Base-by-base conservation (phyloP, 2,329 filamentous ascomycete species). In the Sporothrix humicola region DNA sequence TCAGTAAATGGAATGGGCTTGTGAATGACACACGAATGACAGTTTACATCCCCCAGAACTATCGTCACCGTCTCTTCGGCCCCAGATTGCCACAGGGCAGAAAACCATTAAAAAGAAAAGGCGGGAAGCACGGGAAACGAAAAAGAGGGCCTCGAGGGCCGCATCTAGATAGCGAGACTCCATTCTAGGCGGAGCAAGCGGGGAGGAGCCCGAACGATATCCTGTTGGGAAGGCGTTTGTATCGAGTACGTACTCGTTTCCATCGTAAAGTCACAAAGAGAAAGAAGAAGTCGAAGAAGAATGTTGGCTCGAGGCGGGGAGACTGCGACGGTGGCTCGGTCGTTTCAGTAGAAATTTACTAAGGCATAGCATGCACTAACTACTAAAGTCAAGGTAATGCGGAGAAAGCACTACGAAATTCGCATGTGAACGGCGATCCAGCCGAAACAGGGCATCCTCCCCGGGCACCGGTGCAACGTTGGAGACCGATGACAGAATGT, bases 351-450 rank as follows among this genome's bases (percentile, higher is more conserved):
- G 12, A 54, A 8, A 8, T 37, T 37, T 20, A 54, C 4, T 23
- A n/a, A 5, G 1, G 6, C 17, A 20, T 2, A 20, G 37, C 6
- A 17, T 37, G 31, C 26, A 3, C 13, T 15, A 2, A 13, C 54
- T 44, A 31, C 58, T 37, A 37, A 37, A 23, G 68, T 23, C 23
- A 54, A 46, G n/a, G 44, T n/a, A n/a, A 69, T 7, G 48, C 23
- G n/a, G 46, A 56, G 48, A 68, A 31, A 44, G 15, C 9, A 12
- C 26, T 10, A 26, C 52, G 8, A n/a, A 70, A 31, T n/a, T 50
- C 31, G 8, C 69, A 71, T 71, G 69, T 71, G 69, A 71, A 71
- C 54, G 69, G 52, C 37, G 42, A 48, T 46, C 20, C 37, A 58
- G 2, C 69, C 69, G 69, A 50, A 69, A 59, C 20, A 26, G 69